Evolutionary conservation across 140 eudicot genomes (phyloP).

Genomic region (Oenanthe javanica): DNA sequence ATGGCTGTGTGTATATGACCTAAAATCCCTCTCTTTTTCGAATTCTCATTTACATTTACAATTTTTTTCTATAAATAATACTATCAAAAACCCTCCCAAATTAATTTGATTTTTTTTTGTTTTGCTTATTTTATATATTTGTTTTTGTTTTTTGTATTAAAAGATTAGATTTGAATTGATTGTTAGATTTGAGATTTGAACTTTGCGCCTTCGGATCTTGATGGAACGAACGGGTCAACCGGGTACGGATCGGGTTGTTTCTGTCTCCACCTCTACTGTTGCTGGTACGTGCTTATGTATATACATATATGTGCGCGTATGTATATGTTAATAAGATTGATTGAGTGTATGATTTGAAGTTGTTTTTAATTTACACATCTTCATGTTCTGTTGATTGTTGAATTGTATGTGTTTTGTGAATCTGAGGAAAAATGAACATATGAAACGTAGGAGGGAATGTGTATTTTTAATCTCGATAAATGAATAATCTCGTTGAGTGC

Average conservation of each 20-base stretch:
- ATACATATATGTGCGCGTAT: neutral
- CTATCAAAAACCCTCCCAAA: constrained; percentile 4
- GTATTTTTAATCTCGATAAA: no score
- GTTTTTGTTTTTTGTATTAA: neutral
- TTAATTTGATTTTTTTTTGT: neutral
- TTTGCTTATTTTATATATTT: neutral
- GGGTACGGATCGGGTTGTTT: constrained; percentile 38
- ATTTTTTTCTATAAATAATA: neutral
- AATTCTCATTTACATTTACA: neutral
- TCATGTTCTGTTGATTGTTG: neutral
- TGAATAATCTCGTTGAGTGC: no score
- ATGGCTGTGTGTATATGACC: constrained; percentile 3
- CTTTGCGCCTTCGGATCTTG: constrained; percentile 14
- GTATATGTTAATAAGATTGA: neutral
- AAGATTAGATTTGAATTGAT: neutral
- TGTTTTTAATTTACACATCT: neutral
- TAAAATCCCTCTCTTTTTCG: constrained; percentile 18
- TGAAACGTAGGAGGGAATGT: no score
- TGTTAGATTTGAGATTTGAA: constrained; percentile 14
- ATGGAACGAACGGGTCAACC: constrained; percentile 52
- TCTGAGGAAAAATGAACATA: neutral
- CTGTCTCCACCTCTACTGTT: constrained; percentile 25
- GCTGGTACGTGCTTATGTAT: constrained; percentile 15
- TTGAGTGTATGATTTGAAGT: neutral
- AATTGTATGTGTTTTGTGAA: neutral